Base-by-base conservation (phyloP, 441 rosid species). In the Euphorbia schlechtendalii region DNA sequence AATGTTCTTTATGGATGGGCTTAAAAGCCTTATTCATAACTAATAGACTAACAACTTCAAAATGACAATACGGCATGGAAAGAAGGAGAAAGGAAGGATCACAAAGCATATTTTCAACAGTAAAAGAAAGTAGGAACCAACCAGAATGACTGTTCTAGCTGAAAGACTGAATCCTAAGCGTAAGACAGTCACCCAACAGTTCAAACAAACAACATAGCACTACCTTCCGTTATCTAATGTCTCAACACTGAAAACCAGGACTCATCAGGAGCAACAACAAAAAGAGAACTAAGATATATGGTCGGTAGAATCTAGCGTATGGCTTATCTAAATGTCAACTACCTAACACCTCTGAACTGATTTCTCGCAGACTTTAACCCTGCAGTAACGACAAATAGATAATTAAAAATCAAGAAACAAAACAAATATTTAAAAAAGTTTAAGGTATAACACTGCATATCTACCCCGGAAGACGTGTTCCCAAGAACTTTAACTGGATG, bases 361-460 rank as follows among this genome's bases (percentile, higher is more conserved):
- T 72, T 63, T 72, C 73, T 70, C 59, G 77, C 75, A 77, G 82
- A 77, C 81, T 68, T 81, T 81, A 87, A 71, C 88, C 88, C 96
- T 87, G 84, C 55, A 67, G 48, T 54, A n/a, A 7, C 61, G 6
- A 10, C 48, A 55, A 28, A 58, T 24, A 56, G 20, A 11, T 77
- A 22, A 74, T 18, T 67, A 51, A 30, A 73, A 74, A 48, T 5
- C 12, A 28, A 36, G 21, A 14, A 65, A 68, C 18, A 7, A 54
- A 25, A 27, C 8, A 57, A 69, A 27, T n/a, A n/a, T n/a, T n/a
- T n/a, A n/a, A n/a, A n/a, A n/a, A n/a, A n/a, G n/a, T n/a, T n/a
- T n/a, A n/a, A n/a, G n/a, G n/a, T n/a, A n/a, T n/a, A n/a, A n/a
- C n/a, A n/a, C n/a, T n/a, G n/a, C n/a, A n/a, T 7, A 4, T 14